A percentile compares a stretch with the other conserved stretches of the same genome.
Evolutionary conservation across 2,329 filamentous ascomycete species (phyloP).

Genomic region (Colletotrichum theobromicola): DNA sequence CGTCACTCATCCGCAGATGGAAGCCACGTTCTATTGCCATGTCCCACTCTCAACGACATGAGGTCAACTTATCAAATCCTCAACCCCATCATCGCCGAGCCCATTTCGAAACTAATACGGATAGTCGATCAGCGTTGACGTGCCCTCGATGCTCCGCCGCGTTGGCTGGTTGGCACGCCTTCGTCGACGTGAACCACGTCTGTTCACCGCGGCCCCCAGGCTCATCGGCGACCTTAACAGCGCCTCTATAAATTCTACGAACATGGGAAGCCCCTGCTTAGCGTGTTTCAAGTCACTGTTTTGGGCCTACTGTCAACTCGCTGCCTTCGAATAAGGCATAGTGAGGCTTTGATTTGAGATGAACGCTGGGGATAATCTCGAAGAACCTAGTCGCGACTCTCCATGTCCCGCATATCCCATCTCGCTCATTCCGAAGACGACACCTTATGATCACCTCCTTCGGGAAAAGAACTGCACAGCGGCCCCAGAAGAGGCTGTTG

Average conservation of each 20-base stretch:
- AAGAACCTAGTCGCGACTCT: slow-evolving; percentile 19
- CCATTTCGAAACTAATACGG: slow-evolving; percentile 9
- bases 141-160: slow-evolving; percentile 11
- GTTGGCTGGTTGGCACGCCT: slow-evolving; percentile 17
- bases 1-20: neutral
- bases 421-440: slow-evolving; percentile 21
- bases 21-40: neutral
- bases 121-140: slow-evolving; percentile 8
- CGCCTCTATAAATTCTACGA: slow-evolving; percentile 7
- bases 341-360: slow-evolving; percentile 24
- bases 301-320: slow-evolving; percentile 13
- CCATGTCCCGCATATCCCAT: slow-evolving; percentile 22
- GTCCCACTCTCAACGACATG: slow-evolving; percentile 17
- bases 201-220: slow-evolving; percentile 2
- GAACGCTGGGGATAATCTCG: slow-evolving; percentile 23
- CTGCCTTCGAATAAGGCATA: slow-evolving; percentile 13
- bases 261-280: slow-evolving; percentile 16
- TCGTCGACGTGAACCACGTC: neutral
- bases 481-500: slow-evolving; percentile 7
- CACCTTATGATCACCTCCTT: slow-evolving; percentile 19
- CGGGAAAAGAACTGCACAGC: slow-evolving; percentile 12
- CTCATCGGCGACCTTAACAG: slow-evolving; percentile 22
- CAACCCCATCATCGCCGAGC: slow-evolving; percentile 7
- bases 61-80: slow-evolving; percentile 5
- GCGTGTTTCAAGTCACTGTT: slow-evolving; percentile 23